Base-by-base conservation (phyloP, 805 yeast genomes). In the Myxozyma kluyveri region DNA sequence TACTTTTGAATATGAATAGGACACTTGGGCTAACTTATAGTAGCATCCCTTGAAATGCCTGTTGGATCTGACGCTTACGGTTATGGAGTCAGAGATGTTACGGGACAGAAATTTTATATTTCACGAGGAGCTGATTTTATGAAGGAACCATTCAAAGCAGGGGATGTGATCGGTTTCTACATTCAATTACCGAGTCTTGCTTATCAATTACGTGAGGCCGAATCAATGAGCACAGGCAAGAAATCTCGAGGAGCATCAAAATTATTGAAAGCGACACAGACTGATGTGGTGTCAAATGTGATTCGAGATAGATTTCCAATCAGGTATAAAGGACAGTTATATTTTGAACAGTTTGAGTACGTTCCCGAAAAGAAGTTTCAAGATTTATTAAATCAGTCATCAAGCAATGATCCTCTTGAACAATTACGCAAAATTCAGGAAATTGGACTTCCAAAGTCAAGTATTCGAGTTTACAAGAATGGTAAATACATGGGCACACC, bases 1-100 rank as follows among this genome's bases (percentile, higher is more conserved):
- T 32, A 5, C 6, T 12, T 6, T 27, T 19, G 31, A 12, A 5
- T 14, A n/a, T n/a, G n/a, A n/a, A n/a, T n/a, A n/a, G n/a, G n/a
- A n/a, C 9, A 17, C 5, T 33, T 45, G 27, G 6, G 23, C 42
- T 39, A 18, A 18, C 18, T 24, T 26, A 23, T 22, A 19, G 14
- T 39, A 54, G 93, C 96, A 1, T 80, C 88, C 45, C 69, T 90
- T 40, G 97, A 91, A 61, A 96, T 95, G 0, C 98, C 99, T 0
- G 93, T 90, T 4, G 99, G 99, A 2, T 88, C 80, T 63, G 98
- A 93, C 68, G 91, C 89, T 0, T 93, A 89, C 69, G 91, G 96
- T 0, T 91, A 93, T 67, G 97, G 96, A 1, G 64, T 93, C 2
- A 75, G 97, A 53, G 97, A 91, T 69, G 76, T 77, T 33, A 75